Conservation (phyloP, 192 early-diverging fungal species). For the Backusella sp. region DNA sequence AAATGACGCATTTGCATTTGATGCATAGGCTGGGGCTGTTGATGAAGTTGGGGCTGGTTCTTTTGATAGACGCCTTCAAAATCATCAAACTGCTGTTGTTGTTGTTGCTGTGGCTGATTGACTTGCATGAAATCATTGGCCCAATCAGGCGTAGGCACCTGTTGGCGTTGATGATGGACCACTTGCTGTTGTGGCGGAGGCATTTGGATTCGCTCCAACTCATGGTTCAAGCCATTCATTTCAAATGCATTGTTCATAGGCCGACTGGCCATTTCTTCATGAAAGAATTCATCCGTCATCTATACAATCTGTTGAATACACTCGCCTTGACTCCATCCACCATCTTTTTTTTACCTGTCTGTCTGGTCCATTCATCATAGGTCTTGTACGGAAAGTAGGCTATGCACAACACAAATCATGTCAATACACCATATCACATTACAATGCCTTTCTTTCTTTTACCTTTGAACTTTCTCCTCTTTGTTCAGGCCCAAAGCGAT, state of each 20-base stretch:
- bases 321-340: background rate
- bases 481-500: slow-evolving; percentile 26
- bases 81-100: slow-evolving; percentile 38
- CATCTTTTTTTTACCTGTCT: background rate
- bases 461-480: slow-evolving; percentile 31
- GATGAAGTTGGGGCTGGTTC: slow-evolving; percentile 1
- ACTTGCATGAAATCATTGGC: slow-evolving; percentile 63
- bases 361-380: background rate
- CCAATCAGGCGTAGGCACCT: slow-evolving; percentile 53
- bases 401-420: background rate
- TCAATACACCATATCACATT: background rate
- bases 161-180: slow-evolving; percentile 5
- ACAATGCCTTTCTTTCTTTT: background rate
- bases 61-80: slow-evolving; percentile 45
- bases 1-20: background rate
- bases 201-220: slow-evolving; percentile 57
- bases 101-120: slow-evolving; percentile 10
- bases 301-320: slow-evolving; percentile 15
- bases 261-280: slow-evolving; percentile 28
- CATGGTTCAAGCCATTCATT: slow-evolving; percentile 68
- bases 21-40: background rate
- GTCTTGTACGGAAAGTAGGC: slow-evolving; percentile 19
- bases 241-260: slow-evolving; percentile 51
- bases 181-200: background rate
- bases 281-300: slow-evolving; percentile 61